Evolutionary conservation across 1,284 basidiomycete genomes (phyloP).

Genomic region (Fistulinella staudtii): DNA sequence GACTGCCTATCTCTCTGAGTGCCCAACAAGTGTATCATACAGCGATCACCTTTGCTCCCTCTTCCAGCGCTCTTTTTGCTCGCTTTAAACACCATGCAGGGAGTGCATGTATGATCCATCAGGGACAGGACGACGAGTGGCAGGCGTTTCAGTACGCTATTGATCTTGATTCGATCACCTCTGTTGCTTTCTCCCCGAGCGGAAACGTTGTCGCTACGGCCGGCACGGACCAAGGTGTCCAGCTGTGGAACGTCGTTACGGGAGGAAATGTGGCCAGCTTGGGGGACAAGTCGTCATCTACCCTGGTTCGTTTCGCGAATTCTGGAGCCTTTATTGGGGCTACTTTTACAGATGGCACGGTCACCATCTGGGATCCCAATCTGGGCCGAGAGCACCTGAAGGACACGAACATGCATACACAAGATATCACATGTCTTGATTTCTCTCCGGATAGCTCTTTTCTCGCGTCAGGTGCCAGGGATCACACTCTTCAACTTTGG

Average conservation of each 20-base stretch:
- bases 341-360: constrained; percentile 10
- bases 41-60: constrained; percentile 11
- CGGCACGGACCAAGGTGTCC: constrained; percentile 15
- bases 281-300: constrained; percentile 6
- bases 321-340: constrained; percentile 19
- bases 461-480: constrained; percentile 13
- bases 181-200: constrained; percentile 16
- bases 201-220: constrained; percentile 18
- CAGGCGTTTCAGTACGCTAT: constrained; percentile 7
- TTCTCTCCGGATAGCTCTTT: constrained; percentile 15
- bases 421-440: constrained; percentile 10
- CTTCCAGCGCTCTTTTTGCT: constrained; percentile 7
- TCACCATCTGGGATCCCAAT: constrained; percentile 18
- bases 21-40: constrained; percentile 13
- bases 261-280: constrained; percentile 16
- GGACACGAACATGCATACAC: constrained; percentile 2
- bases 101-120: constrained; percentile 1
- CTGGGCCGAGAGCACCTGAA: constrained; percentile 13
- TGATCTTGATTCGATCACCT: constrained; percentile 5
- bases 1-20: constrained; percentile 19
- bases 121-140: constrained; percentile 9
- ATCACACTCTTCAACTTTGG: constrained; percentile 15
- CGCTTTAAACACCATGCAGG: constrained; percentile 9
- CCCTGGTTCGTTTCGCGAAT: constrained; percentile 20
- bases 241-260: constrained; percentile 20